Evolutionary conservation across 2,329 filamentous ascomycete species (phyloP), one percentile per base, ranked within the genome.

Genomic region (Helotiales sp.): DNA sequence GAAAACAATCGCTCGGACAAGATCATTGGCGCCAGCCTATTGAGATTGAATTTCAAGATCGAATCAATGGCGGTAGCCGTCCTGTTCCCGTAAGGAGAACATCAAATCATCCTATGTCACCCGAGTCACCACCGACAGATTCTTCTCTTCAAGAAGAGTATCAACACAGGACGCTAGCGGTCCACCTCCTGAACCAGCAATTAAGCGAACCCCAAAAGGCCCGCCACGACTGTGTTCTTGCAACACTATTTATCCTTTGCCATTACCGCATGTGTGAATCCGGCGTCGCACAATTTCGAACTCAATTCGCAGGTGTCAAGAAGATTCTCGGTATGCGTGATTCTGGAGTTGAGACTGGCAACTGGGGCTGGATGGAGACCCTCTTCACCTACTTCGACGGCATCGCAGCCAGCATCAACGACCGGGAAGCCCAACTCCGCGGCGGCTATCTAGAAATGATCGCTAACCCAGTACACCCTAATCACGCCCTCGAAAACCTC

Each of bases 331-430:
- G 89, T 3, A 87, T 97, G 81, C 87, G 93, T 67, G 87, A 91
- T 71, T 83, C 87, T 77, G 80, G 85, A 77, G 75, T 88, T 75
- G 78, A 87, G 54, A 83, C 83, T 13, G 82, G 88, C 60, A 91
- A 93, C 68, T 91, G 93, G 66, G 88, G 89, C 13, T 97, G 94
- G 94, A 95, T 97, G 82, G 92, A 96, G 75, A 89, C 93, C 49
- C 89, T 97, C 73, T 97, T 97, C 76, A 96, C 93, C 37, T 97
- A 95, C 85, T 96, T 97, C 77, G 95, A 97, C 78, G 93, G 94
- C 64, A 93, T 97, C 81, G 93, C 93, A 0, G 93, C 93, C 45
- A 94, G 91, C 61, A 93, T 97, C 76, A 97, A 97, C 74, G 92
- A 97, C 79, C 89, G 94, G 61, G 94, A 97, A 79, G 89, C 92